Percentiles rank a stretch among this genome's conserved stretches.
phyloP scores from a whole-genome alignment of 73 alveolate species.

The Paramecium bursaria region DNA sequence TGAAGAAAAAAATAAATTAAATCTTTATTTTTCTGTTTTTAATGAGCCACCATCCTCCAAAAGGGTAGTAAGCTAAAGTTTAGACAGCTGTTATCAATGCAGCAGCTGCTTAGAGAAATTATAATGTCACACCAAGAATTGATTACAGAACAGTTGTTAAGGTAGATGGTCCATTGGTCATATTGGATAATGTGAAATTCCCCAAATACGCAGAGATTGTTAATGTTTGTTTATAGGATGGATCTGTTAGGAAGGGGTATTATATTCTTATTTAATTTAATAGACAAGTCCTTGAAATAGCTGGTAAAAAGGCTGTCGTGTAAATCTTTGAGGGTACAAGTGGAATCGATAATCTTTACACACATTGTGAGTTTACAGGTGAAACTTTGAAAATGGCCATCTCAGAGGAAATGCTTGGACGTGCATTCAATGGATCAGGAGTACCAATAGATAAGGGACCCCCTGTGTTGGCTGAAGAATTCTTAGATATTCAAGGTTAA shows the following conservation, averaged over 20 bases:
- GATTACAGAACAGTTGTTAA: slow-evolving; percentile 99
- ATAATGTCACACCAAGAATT: slow-evolving; percentile 97
- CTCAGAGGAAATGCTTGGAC: slow-evolving; percentile 99
- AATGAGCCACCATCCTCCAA: no score
- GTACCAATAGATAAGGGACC: slow-evolving; percentile 99
- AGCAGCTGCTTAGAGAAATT: slow-evolving; percentile 81
- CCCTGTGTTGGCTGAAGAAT: slow-evolving; percentile 99
- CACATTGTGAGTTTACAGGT: slow-evolving; percentile 98
- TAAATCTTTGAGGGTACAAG: slow-evolving; percentile 99
- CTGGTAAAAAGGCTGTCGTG: slow-evolving; percentile 98
- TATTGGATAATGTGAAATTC: slow-evolving; percentile 99
- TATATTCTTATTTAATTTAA: not conserved
- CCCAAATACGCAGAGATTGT: slow-evolving; percentile 98
- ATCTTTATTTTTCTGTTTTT: no score
- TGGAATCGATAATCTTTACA: slow-evolving; percentile 96
- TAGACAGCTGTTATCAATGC: slow-evolving; percentile 69
- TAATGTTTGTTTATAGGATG: slow-evolving; percentile 98
- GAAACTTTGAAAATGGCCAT: slow-evolving; percentile 99
- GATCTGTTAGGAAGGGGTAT: slow-evolving; percentile 97
- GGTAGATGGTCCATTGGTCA: slow-evolving; percentile 99
- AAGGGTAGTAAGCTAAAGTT: slow-evolving; percentile 47
- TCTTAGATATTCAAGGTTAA: slow-evolving; percentile 98
- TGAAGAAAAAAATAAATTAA: no score
- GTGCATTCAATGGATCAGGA: slow-evolving; percentile 99
- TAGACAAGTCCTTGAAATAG: slow-evolving; percentile 97